phyloP scores from a whole-genome alignment of 2,329 filamentous ascomycete genomes.

The Akanthomyces lecanii region DNA sequence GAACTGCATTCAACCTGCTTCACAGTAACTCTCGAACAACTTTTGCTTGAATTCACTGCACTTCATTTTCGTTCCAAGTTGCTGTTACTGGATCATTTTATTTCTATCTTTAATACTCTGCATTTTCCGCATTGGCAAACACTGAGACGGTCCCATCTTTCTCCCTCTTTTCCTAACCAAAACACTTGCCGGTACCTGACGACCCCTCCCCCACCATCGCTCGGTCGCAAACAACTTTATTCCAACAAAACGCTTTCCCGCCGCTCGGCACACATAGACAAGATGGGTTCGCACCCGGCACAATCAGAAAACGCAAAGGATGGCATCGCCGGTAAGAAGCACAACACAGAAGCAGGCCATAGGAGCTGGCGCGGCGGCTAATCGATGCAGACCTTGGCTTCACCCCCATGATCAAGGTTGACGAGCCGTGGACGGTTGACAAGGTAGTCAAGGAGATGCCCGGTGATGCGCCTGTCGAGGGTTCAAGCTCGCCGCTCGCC shows the following conservation, averaged over 20 bases:
- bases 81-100: neutral
- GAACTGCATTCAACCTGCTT: neutral
- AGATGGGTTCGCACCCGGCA: constrained; percentile 29
- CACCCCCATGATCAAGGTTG: constrained; percentile 36
- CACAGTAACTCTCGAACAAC: neutral
- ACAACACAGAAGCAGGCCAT: neutral
- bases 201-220: constrained; percentile 16
- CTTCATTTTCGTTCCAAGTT: neutral
- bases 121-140: neutral
- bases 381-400: constrained; percentile 29
- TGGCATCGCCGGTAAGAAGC: constrained; percentile 25
- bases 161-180: neutral
- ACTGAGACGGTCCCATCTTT: neutral
- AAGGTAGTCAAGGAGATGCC: constrained; percentile 63
- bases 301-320: constrained; percentile 21
- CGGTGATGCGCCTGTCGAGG: constrained; percentile 49
- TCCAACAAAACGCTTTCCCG: neutral
- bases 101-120: neutral
- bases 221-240: neutral
- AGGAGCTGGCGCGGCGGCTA: neutral
- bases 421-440: constrained; percentile 51
- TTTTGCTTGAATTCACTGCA: neutral
- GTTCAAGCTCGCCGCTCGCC: constrained; percentile 69
- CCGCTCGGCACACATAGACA: neutral
- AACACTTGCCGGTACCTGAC: neutral